These are phyloP conservation scores for Rhizophagus sp. DNA, from an alignment of 192 early-diverging fungal species.

Conservation along the genomic window DNA sequence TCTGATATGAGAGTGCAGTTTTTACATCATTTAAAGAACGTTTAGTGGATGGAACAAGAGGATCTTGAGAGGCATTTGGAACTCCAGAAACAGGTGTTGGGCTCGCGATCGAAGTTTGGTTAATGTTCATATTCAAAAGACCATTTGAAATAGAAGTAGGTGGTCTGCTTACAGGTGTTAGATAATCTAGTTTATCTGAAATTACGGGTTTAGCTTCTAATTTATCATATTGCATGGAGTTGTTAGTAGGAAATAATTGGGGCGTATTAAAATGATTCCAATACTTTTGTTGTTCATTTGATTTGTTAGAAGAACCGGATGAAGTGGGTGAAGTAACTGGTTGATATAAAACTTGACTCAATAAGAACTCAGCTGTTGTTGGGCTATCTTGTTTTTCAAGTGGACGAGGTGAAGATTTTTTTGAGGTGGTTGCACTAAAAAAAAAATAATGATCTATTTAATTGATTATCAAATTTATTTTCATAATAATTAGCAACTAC, in stretches of 20 bases:
- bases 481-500: background rate
- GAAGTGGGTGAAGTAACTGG: background rate
- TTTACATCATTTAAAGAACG: background rate
- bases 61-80: constrained; percentile 23
- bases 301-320: background rate
- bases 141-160: background rate
- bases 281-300: constrained; percentile 3
- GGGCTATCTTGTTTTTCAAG: background rate
- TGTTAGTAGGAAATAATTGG: constrained; percentile 12
- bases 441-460: background rate
- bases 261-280: constrained; percentile 24
- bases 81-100: constrained; percentile 4
- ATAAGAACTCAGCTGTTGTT: constrained; percentile 10
- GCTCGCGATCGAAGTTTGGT: background rate
- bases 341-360: constrained; percentile 18
- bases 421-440: background rate
- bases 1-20: background rate
- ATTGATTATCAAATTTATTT: background rate
- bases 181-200: background rate
- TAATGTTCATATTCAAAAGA: background rate
- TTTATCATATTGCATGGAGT: background rate
- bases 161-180: background rate
- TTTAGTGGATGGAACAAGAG: constrained; percentile 15
- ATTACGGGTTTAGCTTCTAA: background rate
- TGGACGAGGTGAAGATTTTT: background rate